A percentile compares a stretch with the other conserved stretches of the same genome.
Conservation (phyloP, 768 basidiomycete genomes). For the Mycena rebaudengoi region DNA sequence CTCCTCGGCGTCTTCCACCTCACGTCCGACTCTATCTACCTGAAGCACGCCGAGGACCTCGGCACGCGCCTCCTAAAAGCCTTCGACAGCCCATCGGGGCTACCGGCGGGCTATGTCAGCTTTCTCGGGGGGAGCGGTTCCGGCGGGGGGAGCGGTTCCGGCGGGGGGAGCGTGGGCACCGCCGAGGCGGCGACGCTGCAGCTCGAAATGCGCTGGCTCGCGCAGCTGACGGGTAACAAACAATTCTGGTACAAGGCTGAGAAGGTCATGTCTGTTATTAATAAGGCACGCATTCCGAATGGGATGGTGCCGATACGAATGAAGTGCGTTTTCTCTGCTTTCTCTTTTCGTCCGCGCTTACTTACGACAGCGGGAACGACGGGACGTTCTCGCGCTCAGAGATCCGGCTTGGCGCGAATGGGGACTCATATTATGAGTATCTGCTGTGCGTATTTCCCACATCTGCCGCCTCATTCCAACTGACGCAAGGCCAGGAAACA, state of each 20-base stretch:
- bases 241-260: slow-evolving; percentile 46
- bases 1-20: too few relatives aligned
- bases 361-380: slow-evolving; percentile 36
- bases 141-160: slow-evolving; percentile 33
- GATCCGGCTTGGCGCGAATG: slow-evolving; percentile 91
- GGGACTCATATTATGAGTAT: slow-evolving; percentile 95
- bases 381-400: slow-evolving; percentile 64
- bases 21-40: too few relatives aligned
- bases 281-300: slow-evolving; percentile 54
- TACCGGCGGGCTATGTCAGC: too few relatives aligned
- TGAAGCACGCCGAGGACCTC: too few relatives aligned
- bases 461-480: not conserved
- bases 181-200: slow-evolving; percentile 89
- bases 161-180: slow-evolving; percentile 69
- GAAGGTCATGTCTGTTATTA: slow-evolving; percentile 69
- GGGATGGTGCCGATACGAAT: slow-evolving; percentile 80
- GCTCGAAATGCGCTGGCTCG: slow-evolving; percentile 91
- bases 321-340: slow-evolving; percentile 52
- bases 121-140: too few relatives aligned
- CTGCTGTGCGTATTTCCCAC: slow-evolving; percentile 62
- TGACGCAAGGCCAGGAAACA: slow-evolving; percentile 60
- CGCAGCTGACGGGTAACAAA: slow-evolving; percentile 76
- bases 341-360: not conserved
- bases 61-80: too few relatives aligned
- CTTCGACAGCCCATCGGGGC: too few relatives aligned